Base-by-base conservation (phyloP, 306 rosid genomes). In the Coriaria nepalensis region DNA sequence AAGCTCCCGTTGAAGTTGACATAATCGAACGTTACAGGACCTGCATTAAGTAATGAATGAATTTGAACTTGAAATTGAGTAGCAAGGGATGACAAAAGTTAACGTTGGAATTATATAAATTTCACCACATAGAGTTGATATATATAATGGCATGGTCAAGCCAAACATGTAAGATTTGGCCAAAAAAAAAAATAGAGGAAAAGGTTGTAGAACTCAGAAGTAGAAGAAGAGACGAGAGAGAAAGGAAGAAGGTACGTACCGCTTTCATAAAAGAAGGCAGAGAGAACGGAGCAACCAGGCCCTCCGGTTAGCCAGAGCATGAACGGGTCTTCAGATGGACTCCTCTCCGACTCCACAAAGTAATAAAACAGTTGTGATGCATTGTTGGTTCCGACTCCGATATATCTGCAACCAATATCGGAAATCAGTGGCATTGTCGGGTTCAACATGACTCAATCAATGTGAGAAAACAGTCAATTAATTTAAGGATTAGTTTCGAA, bases 301-400 rank as follows among this genome's bases (percentile, higher is more conserved):
- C 68, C 68, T 46, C 68, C 68, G 33, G 68, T 53, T 40, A 53
- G 59, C 68, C 68, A 62, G 33, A 62, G 49, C 61, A 62, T 46
- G 10, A 62, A 20, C 2, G 68, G 61, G 56, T 62, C 68, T 10
- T 47, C 39, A 1, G 49, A 0, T 35, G 68, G 61, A 55, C 14
- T 53, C 49, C 68, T 62, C 8, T 40, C 40, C 1, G 67, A 62
- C 35, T 62, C 67, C 6, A 62, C 60, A 33, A 62, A 62, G 34
- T 52, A 62, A 50, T 62, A 62, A 44, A 62, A 62, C 12, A 62
- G 43, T 6, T 62, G 68, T 10, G 55, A 45, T 0, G 48, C 12
- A 36, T 62, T 54, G 15, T 49, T 37, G 12, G 40, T 61, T 5
- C 68, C 68, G 11, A 62, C 68, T 29, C 55, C 68, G 5, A 62